Evolutionary conservation across 768 basidiomycete genomes (phyloP).

Genomic region (Mycena alexandri): DNA sequence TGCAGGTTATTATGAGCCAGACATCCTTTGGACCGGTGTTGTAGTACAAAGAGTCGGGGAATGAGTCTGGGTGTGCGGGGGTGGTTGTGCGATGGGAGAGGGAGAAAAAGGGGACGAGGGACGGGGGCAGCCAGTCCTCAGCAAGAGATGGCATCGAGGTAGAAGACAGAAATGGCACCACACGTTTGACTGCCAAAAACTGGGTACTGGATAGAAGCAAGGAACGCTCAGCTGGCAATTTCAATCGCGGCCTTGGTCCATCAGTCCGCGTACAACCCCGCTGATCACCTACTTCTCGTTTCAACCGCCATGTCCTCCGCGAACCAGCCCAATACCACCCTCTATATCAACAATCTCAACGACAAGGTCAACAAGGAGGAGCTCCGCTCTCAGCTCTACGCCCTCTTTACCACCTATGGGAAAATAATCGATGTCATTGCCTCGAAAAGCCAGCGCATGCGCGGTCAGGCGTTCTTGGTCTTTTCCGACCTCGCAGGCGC

Average conservation of each 20-base stretch:
- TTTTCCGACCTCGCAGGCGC: conserved; percentile 92
- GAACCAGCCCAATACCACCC: conserved; percentile 85
- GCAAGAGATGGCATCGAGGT: conserved; percentile 53
- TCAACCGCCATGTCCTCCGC: conserved; percentile 39
- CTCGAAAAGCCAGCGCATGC: conserved; percentile 85
- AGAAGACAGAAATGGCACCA: conserved; percentile 28
- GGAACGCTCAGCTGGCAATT: background rate
- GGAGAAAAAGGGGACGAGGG: conserved; percentile 75
- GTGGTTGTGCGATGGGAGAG: conserved; percentile 76
- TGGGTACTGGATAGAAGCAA: conserved; percentile 30
- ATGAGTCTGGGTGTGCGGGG: conserved; percentile 76
- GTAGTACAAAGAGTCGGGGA: conserved; percentile 78
- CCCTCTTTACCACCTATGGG: conserved; percentile 94
- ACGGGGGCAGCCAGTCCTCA: conserved; percentile 62
- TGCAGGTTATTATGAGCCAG: conserved; percentile 85
- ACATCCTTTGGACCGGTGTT: conserved; percentile 79
- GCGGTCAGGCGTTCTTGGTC: conserved; percentile 96
- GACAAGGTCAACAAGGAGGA: conserved; percentile 94
- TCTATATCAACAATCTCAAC: conserved; percentile 95
- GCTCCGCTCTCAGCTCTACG: conserved; percentile 83
- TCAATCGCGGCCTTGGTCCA: background rate
- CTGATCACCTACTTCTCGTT: conserved; percentile 25
- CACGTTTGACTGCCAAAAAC: conserved; percentile 17
- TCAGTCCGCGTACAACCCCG: background rate
- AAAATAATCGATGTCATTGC: conserved; percentile 94